A percentile compares a stretch with the other conserved stretches of the same genome.
Evolutionary conservation across 768 basidiomycete genomes (phyloP).

Genomic region (Collybia nuda): DNA sequence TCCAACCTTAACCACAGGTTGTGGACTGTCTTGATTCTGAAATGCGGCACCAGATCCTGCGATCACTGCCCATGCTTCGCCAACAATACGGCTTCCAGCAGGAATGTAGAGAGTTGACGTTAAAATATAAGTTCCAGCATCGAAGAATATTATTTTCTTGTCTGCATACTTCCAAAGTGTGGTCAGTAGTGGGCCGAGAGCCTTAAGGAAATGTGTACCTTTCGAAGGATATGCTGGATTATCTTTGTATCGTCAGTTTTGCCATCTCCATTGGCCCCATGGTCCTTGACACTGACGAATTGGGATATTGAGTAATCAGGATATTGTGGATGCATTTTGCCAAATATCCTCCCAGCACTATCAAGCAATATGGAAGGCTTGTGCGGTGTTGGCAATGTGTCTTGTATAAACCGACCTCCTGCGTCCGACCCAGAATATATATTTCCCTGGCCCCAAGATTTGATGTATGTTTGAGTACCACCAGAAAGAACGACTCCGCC

Average conservation of each 20-base stretch:
- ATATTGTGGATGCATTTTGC: slow-evolving; percentile 68
- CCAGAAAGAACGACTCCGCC: slow-evolving; percentile 55
- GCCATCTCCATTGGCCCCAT: slow-evolving; percentile 76
- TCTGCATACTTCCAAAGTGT: slow-evolving; percentile 56
- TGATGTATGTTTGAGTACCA: slow-evolving; percentile 55
- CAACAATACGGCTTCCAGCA: slow-evolving; percentile 57
- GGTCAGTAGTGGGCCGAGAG: background rate
- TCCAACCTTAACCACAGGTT: slow-evolving; percentile 50
- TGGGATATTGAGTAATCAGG: slow-evolving; percentile 56
- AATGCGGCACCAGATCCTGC: slow-evolving; percentile 50
- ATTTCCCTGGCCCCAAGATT: slow-evolving; percentile 44
- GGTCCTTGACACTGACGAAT: slow-evolving; percentile 67
- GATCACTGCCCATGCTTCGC: slow-evolving; percentile 61
- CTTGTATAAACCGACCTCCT: slow-evolving; percentile 31
- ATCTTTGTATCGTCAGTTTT: slow-evolving; percentile 72
- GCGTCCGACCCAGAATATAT: slow-evolving; percentile 44
- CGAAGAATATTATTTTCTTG: slow-evolving; percentile 81
- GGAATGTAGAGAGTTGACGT: slow-evolving; percentile 55
- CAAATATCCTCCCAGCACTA: slow-evolving; percentile 56
- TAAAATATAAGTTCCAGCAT: slow-evolving; percentile 64
- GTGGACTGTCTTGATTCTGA: slow-evolving; percentile 40
- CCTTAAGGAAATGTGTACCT: slow-evolving; percentile 31
- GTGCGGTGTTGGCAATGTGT: slow-evolving; percentile 36
- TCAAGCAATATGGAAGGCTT: slow-evolving; percentile 63
- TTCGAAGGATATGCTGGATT: slow-evolving; percentile 57